Base-by-base conservation (phyloP, 2,329 filamentous ascomycete species). In the Clarireedia sp. region DNA sequence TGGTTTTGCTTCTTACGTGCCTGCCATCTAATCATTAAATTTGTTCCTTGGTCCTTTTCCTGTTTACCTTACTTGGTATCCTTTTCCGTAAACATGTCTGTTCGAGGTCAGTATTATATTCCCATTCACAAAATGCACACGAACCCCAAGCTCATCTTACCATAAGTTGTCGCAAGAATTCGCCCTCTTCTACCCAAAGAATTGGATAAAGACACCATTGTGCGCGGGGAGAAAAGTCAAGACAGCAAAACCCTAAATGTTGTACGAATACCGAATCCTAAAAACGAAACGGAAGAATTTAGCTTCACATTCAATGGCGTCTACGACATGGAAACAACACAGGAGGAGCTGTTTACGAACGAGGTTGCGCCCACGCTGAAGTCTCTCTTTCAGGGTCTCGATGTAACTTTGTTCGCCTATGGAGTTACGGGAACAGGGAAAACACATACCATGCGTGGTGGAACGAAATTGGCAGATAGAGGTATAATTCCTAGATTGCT, bases 241-340 rank as follows among this genome's bases (percentile, higher is more conserved):
- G 74, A 80, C 47, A 80, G 79, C 62, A 79, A 78, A 61, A 78
- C 83, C 19, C 82, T 80, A 59, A 85, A 78, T 24, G 74, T 95
- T 29, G 83, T 97, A 67, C 86, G 87, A 70, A 95, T 97, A 66
- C 92, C 92, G 3, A 96, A 90, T 68, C 91, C 92, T 0, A 96
- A 94, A 75, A 96, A 96, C 67, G 88, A 89, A 61, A 77, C 80
- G 21, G 92, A 97, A 72, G 87, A 91, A 67, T 97, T 91, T 72
- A 90, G 87, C 53, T 99, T 97, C 70, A 83, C 91, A 51, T 97
- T 97, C 78, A 95, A 94, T 76, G 82, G 87, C 63, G 92, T 97
- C 54, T 97, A 96, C 71, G 89, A 89, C 67, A 82, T 86, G 64
- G 72, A 79, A 37, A 86, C 88, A 16, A 83, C 88, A 8, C 92